Base-by-base conservation (phyloP, 208 protist genomes). In the Balamuthia mandrillaris region DNA sequence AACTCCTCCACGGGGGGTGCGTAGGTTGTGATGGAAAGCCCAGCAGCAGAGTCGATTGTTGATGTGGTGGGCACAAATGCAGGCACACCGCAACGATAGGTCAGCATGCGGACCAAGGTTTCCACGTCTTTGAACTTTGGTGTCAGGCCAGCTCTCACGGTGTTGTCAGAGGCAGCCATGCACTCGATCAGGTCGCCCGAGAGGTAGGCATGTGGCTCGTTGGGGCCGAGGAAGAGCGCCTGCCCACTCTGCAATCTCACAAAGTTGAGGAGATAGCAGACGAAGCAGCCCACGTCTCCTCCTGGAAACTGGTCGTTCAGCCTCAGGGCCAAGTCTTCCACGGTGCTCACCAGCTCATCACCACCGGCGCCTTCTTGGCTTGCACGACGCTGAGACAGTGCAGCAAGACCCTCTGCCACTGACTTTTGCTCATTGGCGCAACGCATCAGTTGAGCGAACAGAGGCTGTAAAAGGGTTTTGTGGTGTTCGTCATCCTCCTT, bases 151-250 rank as follows among this genome's bases (percentile, higher is more conserved):
- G 97, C 97, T 29, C 98, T 93, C 42, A 99, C 96, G 35, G 98
- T 97, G 87, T 99, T 99, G 90, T 99, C 98, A 81, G 93, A 97
- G 85, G 93, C 94, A 66, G 96, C 96, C 97, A 99, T 99, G 82
- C 96, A 97, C 88, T 99, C 97, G 18, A 99, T 93, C 37, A 95
- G 95, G 78, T 98, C 96, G 21, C 88, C 63, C 12, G 18, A 45
- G 51, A 99, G 87, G 92, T 99, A 99, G 18, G 98, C 97, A 89
- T 99, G 98, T 7, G 98, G 97, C 89, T 98, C 96, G 85, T 97
- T 98, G 66, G 98, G 93, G 3, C 88, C 93, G 0, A 99, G 89
- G 86, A 98, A 99, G 24, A 99, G 82, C 14, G 93, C 96, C 81
- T 99, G 88, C 7, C 98, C 98, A 12, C 95, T 96, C 60, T 92